phyloP scores from a whole-genome alignment of 805 yeast genomes.

The Yamadazyma scolyti region DNA sequence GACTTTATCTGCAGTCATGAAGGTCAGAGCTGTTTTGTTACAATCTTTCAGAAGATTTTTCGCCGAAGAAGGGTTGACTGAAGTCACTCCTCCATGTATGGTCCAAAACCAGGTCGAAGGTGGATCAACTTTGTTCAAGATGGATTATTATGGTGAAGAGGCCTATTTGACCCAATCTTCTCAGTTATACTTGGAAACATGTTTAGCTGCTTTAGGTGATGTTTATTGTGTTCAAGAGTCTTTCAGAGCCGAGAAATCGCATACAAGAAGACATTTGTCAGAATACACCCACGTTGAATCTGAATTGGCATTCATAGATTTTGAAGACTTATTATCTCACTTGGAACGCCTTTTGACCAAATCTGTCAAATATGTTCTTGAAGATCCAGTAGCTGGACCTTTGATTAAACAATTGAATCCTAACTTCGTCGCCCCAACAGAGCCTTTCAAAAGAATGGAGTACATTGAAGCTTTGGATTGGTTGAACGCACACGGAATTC shows the following conservation, averaged over 20 bases:
- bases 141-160: slow-evolving; percentile 95
- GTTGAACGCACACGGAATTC: slow-evolving; percentile 92
- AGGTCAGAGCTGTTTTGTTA: slow-evolving; percentile 83
- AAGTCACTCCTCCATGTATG: slow-evolving; percentile 99
- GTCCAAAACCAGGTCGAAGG: slow-evolving; percentile 99
- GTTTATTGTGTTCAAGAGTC: slow-evolving; percentile 97
- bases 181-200: slow-evolving; percentile 93
- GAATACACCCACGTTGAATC: slow-evolving; percentile 98
- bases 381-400: slow-evolving; percentile 91
- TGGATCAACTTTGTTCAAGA: slow-evolving; percentile 90
- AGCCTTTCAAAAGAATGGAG: slow-evolving; percentile 88
- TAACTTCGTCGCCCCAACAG: slow-evolving; percentile 71
- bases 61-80: slow-evolving; percentile 69
- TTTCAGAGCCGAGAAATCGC: slow-evolving; percentile 98
- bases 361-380: slow-evolving; percentile 70
- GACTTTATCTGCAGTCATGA: slow-evolving; percentile 86
- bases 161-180: slow-evolving; percentile 96
- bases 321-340: slow-evolving; percentile 83
- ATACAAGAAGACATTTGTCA: slow-evolving; percentile 95
- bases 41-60: slow-evolving; percentile 73
- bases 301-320: slow-evolving; percentile 82
- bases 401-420: slow-evolving; percentile 92
- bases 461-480: slow-evolving; percentile 90
- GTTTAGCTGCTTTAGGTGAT: slow-evolving; percentile 94
- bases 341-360: slow-evolving; percentile 74